Evolutionary conservation across 345 rosid genomes (phyloP).

Genomic region (Anastatica hierochuntica): DNA sequence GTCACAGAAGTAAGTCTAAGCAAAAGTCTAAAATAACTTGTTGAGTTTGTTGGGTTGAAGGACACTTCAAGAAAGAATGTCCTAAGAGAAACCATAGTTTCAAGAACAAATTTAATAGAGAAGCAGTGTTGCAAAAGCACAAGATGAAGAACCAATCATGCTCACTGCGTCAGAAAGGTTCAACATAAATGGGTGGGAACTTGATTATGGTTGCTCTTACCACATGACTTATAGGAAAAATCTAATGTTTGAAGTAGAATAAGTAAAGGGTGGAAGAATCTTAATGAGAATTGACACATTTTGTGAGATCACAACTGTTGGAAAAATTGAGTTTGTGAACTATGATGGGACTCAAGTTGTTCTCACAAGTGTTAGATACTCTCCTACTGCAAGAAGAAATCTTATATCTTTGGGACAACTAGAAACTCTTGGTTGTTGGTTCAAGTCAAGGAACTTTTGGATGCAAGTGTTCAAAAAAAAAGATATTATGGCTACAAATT

Average conservation of each 20-base stretch:
- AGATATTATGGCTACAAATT: too few species aligned
- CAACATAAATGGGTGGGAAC: background rate
- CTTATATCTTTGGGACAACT: too few species aligned
- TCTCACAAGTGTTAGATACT: too few species aligned
- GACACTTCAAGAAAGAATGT: too few species aligned
- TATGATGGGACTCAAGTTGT: too few species aligned
- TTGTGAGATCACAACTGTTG: too few species aligned
- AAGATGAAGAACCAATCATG: background rate
- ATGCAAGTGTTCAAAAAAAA: too few species aligned
- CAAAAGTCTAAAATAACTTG: background rate
- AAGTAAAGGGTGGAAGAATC: background rate
- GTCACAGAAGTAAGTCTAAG: background rate
- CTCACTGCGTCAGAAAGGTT: background rate
- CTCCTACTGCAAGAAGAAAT: too few species aligned
- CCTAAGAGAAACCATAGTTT: background rate
- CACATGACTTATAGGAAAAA: background rate
- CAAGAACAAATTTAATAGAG: background rate
- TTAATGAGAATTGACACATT: background rate
- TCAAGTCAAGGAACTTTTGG: too few species aligned
- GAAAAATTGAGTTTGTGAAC: too few species aligned
- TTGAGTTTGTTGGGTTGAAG: background rate
- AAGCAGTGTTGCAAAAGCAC: background rate
- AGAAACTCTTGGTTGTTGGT: too few species aligned
- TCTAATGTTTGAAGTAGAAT: background rate
- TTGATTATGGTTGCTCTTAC: background rate